Evolutionary conservation across 805 yeast genomes (phyloP), one percentile per base, ranked within the genome.

Genomic region (Saccharomycopsis fermentans): DNA sequence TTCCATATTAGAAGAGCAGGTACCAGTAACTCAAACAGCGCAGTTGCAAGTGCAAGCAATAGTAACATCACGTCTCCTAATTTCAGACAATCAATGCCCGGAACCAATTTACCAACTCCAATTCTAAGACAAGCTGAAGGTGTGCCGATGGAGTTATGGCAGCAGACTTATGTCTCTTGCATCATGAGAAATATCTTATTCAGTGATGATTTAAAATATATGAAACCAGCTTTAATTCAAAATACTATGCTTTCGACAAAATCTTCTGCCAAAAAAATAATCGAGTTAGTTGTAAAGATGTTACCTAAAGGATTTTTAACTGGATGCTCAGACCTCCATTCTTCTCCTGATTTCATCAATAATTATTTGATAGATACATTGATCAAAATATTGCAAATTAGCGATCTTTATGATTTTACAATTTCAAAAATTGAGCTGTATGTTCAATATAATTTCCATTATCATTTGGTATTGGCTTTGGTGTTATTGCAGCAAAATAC

Each of bases 201-300:
- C 21, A 73, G 80, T 47, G 82, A 77, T 59, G 82, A 81, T 63
- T 72, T 78, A 1, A 77, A 80, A 21, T 72, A 82, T 56, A 84
- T 79, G 63, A 63, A 81, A 12, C 83, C 87, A 0, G 88, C 87
- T 0, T 69, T 81, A 71, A 78, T 73, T 69, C 85, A 72, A 68
- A 77, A 71, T 63, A 78, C 77, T 54, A 77, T 71, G 67, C 70
- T 60, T 61, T 74, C 65, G 64, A 75, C 68, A 37, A 68, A 62
- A 35, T 70, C 59, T 39, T 67, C 75, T 2, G 67, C 78, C 2
- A 68, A 70, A 51, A 69, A 73, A 40, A 71, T 77, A 3, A 64
- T 78, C 37, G 57, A 56, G 12, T 56, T 66, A n/a, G 67, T 83
- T 59, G 73, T 81, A 29, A 65, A 69, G 50, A 71, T 74, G 65